These are phyloP conservation scores for Apiotrichum siamense DNA, from an alignment of 1,284 basidiomycete species.

Conservation along the genomic window DNA sequence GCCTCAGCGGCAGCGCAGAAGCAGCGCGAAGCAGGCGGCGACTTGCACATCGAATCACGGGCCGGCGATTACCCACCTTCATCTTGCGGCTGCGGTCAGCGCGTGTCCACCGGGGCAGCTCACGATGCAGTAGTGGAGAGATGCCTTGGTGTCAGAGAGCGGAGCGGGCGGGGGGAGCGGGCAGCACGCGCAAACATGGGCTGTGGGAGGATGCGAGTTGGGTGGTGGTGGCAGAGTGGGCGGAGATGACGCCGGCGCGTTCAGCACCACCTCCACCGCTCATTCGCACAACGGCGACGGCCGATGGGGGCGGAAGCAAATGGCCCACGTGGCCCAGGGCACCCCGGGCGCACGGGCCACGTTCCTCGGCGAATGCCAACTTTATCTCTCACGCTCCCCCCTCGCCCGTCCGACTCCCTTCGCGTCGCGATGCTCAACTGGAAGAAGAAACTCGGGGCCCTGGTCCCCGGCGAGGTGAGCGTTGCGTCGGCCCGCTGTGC, in stretches of 20 bases:
- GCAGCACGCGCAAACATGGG: neutral
- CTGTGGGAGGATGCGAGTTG: too few relatives aligned
- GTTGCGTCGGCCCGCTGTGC: neutral
- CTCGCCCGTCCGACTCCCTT: neutral
- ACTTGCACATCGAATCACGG: neutral
- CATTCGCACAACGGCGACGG: too few relatives aligned
- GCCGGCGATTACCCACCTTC: neutral
- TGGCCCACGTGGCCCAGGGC: neutral
- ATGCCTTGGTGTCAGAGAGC: neutral
- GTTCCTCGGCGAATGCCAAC: neutral
- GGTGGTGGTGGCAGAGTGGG: neutral
- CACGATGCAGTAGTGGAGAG: constrained; percentile 2
- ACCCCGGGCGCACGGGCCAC: too few relatives aligned
- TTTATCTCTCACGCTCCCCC: neutral
- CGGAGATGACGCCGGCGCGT: too few relatives aligned
- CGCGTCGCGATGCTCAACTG: constrained; percentile 9
- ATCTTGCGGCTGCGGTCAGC: constrained; percentile 1
- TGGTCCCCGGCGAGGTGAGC: constrained; percentile 23
- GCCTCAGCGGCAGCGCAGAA: too few relatives aligned
- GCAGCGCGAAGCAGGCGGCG: neutral
- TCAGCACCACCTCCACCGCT: neutral
- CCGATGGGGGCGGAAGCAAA: too few relatives aligned
- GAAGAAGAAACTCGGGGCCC: constrained; percentile 21
- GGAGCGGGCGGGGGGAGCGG: neutral
- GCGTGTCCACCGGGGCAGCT: neutral